Percentiles rank a stretch among this genome's conserved stretches.
Evolutionary conservation across 108 stramenopile species (phyloP).

Genomic region (Nannochloropsis granulata): DNA sequence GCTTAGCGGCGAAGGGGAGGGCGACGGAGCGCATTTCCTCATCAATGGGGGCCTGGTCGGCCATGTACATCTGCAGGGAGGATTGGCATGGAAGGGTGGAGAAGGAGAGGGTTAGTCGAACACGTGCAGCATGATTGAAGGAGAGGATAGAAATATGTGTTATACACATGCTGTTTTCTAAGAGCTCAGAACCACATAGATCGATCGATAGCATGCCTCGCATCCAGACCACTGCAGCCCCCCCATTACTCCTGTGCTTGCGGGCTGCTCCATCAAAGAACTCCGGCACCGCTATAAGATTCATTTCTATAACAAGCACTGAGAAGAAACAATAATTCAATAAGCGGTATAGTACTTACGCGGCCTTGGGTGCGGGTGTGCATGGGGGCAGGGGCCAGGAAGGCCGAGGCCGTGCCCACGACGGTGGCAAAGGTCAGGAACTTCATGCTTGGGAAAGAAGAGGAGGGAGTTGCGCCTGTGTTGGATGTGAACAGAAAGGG

Average conservation of each 20-base stretch:
- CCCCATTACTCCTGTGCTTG: too few relatives aligned
- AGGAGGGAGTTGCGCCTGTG: neutral
- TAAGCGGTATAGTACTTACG: neutral
- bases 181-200: too few relatives aligned
- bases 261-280: too few relatives aligned
- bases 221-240: too few relatives aligned
- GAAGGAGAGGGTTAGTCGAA: neutral
- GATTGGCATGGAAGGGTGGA: neutral
- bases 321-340: too few relatives aligned
- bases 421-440: neutral
- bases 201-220: too few relatives aligned
- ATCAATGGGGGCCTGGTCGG: neutral
- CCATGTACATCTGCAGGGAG: neutral
- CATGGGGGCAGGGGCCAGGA: neutral
- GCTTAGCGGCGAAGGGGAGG: conserved; percentile 30
- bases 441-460: neutral
- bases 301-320: too few relatives aligned
- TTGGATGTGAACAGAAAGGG: neutral
- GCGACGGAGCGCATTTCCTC: conserved; percentile 12
- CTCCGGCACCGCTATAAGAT: too few relatives aligned
- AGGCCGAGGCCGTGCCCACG: neutral
- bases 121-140: too few relatives aligned
- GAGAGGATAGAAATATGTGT: too few relatives aligned
- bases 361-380: neutral
- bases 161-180: too few relatives aligned